Base-by-base conservation (phyloP, 2,329 filamentous ascomycete species). In the Fusarium aywerte region DNA sequence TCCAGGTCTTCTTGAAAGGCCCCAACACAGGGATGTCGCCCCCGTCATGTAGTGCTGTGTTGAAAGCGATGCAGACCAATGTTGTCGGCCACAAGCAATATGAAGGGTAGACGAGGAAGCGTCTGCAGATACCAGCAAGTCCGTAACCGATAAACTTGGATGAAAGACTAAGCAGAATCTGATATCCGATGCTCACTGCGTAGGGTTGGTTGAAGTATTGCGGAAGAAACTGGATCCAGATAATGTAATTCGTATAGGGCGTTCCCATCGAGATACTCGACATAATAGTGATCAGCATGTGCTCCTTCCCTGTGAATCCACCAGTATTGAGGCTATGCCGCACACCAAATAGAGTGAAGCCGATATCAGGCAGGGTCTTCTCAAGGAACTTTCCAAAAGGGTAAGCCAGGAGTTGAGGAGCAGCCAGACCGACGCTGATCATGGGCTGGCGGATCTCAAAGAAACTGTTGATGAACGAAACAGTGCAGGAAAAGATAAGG, bases 261-360 rank as follows among this genome's bases (percentile, higher is more conserved):
- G 78, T 72, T 23, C 77, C 78, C 68, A 77, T 80, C 29, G 83
- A 81, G 61, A 87, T 84, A 32, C 89, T 89, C 48, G 89, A 85
- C 84, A 87, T 87, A 72, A 87, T 85, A 48, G 84, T 84, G 61
- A 88, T 83, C 31, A 89, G 75, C 80, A 86, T 85, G 72, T 89
- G 86, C 70, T 89, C 86, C 75, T 89, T 89, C 68, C 82, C 83
- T 51, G 82, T 84, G 68, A 89, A 88, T 1, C 80, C 80, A 0
- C 85, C 85, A 0, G 85, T 84, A 65, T 87, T 87, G 7, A 87
- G 78, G 7, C 78, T 81, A 68, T 84, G 82, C n/a, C 80, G 77
- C 18, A 79, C 69, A 12, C 82, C 83, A 52, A 80, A 79, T 9
- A 83, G 68, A 4, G 76, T 83, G 62, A 88, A 77, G 21, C 82